A percentile compares a stretch with the other conserved stretches of the same genome.
phyloP scores from a whole-genome alignment of 2,329 filamentous ascomycete species.

The Cadophora sp. region DNA sequence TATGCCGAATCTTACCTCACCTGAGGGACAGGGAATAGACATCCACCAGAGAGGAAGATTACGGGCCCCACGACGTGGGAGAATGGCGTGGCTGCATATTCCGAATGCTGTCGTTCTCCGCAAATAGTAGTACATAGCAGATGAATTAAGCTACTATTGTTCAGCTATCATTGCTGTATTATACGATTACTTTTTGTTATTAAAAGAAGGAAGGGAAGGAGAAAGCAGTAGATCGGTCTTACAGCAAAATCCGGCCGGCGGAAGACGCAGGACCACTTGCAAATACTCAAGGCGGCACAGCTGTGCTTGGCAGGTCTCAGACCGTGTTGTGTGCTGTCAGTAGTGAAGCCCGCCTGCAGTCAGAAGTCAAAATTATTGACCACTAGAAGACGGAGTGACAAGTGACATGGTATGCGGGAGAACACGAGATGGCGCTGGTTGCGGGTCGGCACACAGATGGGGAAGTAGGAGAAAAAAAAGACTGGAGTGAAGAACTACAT shows the following conservation, averaged over 20 bases:
- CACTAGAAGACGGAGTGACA: neutral
- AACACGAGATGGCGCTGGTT: slow-evolving; percentile 1
- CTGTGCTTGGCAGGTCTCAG: slow-evolving; percentile 11
- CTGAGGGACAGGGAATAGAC: neutral
- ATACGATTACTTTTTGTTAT: neutral
- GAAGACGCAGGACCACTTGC: neutral
- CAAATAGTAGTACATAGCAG: neutral
- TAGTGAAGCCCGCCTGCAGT: neutral
- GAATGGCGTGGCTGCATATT: neutral
- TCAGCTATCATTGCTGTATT: neutral
- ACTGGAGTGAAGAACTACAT: neutral
- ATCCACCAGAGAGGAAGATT: neutral
- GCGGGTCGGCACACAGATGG: slow-evolving; percentile 16
- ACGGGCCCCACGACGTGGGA: no score
- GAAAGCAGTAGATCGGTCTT: slow-evolving; percentile 4
- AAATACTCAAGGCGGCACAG: neutral
- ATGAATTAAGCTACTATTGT: neutral
- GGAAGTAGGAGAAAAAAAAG: neutral
- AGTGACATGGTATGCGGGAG: neutral
- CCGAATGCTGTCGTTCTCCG: slow-evolving; percentile 2
- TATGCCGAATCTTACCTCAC: neutral
- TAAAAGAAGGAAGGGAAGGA: neutral
- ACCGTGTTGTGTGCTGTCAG: neutral
- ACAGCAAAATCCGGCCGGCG: neutral
- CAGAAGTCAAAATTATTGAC: slow-evolving; percentile 5